Conservation (phyloP, 169 alveolate species). For the Plasmodium relictum region DNA sequence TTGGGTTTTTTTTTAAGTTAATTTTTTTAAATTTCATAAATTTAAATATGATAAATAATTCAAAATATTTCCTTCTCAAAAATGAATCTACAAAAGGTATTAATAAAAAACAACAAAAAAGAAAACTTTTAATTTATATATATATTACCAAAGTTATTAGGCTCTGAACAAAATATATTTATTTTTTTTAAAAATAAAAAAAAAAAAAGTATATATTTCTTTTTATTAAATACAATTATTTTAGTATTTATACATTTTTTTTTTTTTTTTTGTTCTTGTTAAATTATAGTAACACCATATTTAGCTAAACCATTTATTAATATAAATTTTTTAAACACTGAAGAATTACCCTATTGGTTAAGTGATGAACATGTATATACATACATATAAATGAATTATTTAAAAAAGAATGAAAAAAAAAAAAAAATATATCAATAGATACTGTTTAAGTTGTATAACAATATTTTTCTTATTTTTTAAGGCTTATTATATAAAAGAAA, state of each 20-base stretch:
- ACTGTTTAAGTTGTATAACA: not conserved
- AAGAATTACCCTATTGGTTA: constrained; percentile 79
- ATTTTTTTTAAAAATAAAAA: too few relatives aligned
- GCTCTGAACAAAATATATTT: not conserved
- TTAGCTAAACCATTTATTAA: constrained; percentile 87
- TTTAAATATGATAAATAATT: constrained; percentile 17
- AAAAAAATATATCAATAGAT: not conserved
- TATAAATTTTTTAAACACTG: constrained; percentile 76
- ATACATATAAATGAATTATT: constrained; percentile 1
- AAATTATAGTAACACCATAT: constrained; percentile 73
- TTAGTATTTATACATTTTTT: not conserved
- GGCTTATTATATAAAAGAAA: not conserved
- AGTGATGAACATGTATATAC: constrained; percentile 79
- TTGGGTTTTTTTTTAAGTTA: not conserved
- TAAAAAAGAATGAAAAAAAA: not conserved
- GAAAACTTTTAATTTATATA: not conserved
- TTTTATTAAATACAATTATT: not conserved
- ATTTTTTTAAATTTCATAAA: not conserved
- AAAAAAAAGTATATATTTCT: not conserved
- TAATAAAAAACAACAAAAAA: not conserved
- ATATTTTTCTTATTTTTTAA: not conserved
- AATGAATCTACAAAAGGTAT: constrained; percentile 26
- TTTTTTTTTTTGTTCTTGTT: not conserved
- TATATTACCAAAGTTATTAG: too few relatives aligned
- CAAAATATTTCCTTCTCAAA: constrained; percentile 8